Evolutionary conservation across 768 basidiomycete species (phyloP).

Genomic region (Termitomyces heimii): DNA sequence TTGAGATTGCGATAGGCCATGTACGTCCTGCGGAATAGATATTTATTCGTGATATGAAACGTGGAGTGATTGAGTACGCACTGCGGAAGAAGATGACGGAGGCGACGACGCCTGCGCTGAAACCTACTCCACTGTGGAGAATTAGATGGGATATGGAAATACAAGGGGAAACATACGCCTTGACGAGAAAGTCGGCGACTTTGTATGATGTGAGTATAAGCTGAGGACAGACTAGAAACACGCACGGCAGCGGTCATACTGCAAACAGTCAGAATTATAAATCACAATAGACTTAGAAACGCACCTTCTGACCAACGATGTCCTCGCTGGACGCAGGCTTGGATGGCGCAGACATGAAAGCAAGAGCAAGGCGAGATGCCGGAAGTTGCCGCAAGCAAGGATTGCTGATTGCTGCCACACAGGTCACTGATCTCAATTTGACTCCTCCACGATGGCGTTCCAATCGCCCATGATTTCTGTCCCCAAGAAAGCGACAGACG

Average conservation of each 20-base stretch:
- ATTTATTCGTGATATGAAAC: constrained; percentile 1
- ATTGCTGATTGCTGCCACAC: not conserved
- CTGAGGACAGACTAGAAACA: constrained; percentile 17
- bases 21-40: constrained; percentile 59
- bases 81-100: constrained; percentile 90
- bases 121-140: constrained; percentile 68
- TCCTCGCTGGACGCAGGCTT: constrained; percentile 85
- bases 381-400: constrained; percentile 25
- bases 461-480: constrained; percentile 90
- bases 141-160: constrained; percentile 2
- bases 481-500: constrained; percentile 91
- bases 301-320: constrained; percentile 85
- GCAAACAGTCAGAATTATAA: constrained; percentile 11
- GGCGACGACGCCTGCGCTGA: constrained; percentile 82
- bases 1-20: constrained; percentile 84
- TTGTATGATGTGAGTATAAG: constrained; percentile 5
- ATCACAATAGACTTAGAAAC: not conserved
- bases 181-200: constrained; percentile 83
- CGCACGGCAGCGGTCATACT: constrained; percentile 87
- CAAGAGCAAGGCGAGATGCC: constrained; percentile 10
- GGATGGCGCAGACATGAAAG: constrained; percentile 41
- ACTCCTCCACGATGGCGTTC: constrained; percentile 48
- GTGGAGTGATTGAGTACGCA: constrained; percentile 37
- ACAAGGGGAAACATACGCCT: constrained; percentile 51
- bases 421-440: not conserved